Evolutionary conservation across 257 asterid genomes (phyloP).

Genomic region (Solanum tarapatanum): DNA sequence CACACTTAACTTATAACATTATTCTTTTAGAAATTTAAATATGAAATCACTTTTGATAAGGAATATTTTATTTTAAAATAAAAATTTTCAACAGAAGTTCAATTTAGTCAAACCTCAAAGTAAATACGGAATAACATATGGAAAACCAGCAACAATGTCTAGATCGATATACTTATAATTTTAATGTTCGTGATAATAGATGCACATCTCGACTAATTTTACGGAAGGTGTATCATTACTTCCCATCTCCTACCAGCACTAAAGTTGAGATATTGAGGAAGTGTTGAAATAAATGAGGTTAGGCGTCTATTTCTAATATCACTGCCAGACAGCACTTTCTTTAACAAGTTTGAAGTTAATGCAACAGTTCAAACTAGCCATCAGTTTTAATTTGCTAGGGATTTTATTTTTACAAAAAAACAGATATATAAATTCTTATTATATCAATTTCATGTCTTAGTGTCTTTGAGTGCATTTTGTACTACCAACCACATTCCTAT

Average conservation of each 20-base stretch:
- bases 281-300: neutral
- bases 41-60: neutral
- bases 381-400: neutral
- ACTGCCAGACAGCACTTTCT: neutral
- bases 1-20: too few relatives aligned
- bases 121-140: neutral
- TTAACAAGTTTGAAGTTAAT: neutral
- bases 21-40: too few relatives aligned
- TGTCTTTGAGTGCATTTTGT: neutral
- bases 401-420: neutral
- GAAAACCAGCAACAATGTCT: neutral
- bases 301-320: neutral
- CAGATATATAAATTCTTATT: neutral
- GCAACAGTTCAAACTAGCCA: neutral
- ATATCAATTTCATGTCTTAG: neutral
- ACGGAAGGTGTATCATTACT: too few relatives aligned
- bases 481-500: neutral
- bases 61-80: too few relatives aligned
- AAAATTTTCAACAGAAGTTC: too few relatives aligned
- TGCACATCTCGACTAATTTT: too few relatives aligned
- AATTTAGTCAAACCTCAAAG: too few relatives aligned
- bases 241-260: too few relatives aligned
- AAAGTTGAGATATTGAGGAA: neutral
- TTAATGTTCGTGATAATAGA: too few relatives aligned
- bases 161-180: neutral